phyloP scores from a whole-genome alignment of 192 early-diverging fungal species.

The Entomortierella lignicola region DNA sequence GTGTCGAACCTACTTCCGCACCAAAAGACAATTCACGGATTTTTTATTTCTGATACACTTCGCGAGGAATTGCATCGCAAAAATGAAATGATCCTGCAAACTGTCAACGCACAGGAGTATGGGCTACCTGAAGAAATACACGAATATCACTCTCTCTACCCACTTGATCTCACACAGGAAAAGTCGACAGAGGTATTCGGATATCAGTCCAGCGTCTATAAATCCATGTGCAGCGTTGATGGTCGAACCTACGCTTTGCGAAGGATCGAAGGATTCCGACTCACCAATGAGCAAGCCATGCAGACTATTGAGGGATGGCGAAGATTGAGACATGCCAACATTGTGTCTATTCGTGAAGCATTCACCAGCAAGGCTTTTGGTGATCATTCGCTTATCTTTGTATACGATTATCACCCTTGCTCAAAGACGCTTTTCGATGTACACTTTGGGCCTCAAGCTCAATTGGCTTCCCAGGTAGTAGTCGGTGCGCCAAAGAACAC shows the following conservation, averaged over 20 bases:
- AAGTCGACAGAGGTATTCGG: slow-evolving; percentile 72
- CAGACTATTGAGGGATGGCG: slow-evolving; percentile 88
- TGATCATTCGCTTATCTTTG: slow-evolving; percentile 95
- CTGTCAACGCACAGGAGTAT: slow-evolving; percentile 64
- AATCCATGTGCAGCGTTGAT: slow-evolving; percentile 85
- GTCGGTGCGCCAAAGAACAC: slow-evolving; percentile 44
- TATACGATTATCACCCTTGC: slow-evolving; percentile 94
- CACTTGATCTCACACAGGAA: slow-evolving; percentile 68
- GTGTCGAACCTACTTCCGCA: slow-evolving; percentile 77
- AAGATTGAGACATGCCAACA: slow-evolving; percentile 80
- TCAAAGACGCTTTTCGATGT: slow-evolving; percentile 75
- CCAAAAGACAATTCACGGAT: slow-evolving; percentile 82
- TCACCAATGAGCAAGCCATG: slow-evolving; percentile 86
- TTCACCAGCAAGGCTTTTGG: slow-evolving; percentile 97
- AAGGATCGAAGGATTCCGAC: slow-evolving; percentile 83
- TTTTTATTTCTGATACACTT: slow-evolving; percentile 87
- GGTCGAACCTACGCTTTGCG: slow-evolving; percentile 87
- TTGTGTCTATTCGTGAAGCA: slow-evolving; percentile 91
- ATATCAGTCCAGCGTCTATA: slow-evolving; percentile 82
- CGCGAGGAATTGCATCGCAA: slow-evolving; percentile 82
- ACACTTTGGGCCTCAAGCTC: slow-evolving; percentile 72
- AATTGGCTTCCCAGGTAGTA: slow-evolving; percentile 51
- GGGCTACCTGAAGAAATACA: slow-evolving; percentile 84
- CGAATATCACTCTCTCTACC: slow-evolving; percentile 88
- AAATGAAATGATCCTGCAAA: slow-evolving; percentile 69